These are phyloP conservation scores for Coccomyxa sp. DNA, from an alignment of 139 green algal species.

Conservation along the genomic window DNA sequence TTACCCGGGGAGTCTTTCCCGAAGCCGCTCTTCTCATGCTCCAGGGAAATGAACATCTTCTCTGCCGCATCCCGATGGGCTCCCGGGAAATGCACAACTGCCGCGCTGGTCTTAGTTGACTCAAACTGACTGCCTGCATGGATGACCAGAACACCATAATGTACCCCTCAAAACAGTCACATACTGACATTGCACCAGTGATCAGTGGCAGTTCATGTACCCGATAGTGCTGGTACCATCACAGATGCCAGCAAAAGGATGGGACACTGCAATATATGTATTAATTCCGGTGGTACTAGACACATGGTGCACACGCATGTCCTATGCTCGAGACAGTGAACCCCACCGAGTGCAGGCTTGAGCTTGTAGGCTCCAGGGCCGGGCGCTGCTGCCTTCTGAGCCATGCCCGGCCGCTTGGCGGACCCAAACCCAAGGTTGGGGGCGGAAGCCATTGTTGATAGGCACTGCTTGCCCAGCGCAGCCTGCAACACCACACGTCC, in stretches of 20 bases:
- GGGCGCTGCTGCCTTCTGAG: conserved; percentile 14
- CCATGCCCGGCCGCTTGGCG: conserved; percentile 32
- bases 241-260: no score
- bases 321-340: no score
- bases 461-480: conserved; percentile 11
- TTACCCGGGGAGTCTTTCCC: background rate
- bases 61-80: conserved; percentile 21
- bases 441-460: conserved; percentile 19
- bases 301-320: no score
- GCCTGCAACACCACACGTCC: background rate
- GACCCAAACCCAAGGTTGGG: conserved; percentile 27
- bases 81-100: conserved; percentile 23
- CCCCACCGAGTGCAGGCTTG: conserved; percentile 19
- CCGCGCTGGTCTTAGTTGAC: conserved; percentile 18
- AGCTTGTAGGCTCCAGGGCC: conserved; percentile 40
- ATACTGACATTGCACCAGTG: background rate
- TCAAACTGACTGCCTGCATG: conserved; percentile 24
- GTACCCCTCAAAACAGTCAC: background rate
- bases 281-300: no score
- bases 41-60: conserved; percentile 30
- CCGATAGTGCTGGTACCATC: no score
- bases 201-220: background rate
- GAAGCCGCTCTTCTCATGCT: conserved; percentile 34
- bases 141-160: background rate
- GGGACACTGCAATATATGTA: no score